Percentiles rank a stretch among this genome's conserved stretches.
Evolutionary conservation across 1,139 yeast species (phyloP).

Genomic region (Yamadazyma atlantica): DNA sequence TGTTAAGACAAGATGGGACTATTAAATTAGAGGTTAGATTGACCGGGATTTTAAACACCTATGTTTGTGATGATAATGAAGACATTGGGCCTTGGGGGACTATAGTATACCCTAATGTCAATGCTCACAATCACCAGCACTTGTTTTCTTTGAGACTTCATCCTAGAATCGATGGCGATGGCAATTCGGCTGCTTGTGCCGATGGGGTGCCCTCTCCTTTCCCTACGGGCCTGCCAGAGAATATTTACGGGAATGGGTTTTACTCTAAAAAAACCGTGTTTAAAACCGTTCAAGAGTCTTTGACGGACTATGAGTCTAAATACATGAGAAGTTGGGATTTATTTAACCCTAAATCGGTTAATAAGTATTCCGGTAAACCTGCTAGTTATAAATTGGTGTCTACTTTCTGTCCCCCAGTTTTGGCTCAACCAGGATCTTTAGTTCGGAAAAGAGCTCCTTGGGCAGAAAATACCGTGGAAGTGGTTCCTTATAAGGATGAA

Average conservation of each 20-base stretch:
- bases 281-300: conserved; percentile 67
- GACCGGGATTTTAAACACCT: conserved; percentile 80
- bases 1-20: conserved; percentile 79
- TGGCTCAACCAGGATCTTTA: conserved; percentile 72
- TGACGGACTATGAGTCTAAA: conserved; percentile 59
- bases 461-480: conserved; percentile 68
- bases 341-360: conserved; percentile 65
- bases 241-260: conserved; percentile 74
- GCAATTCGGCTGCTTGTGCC: conserved; percentile 68
- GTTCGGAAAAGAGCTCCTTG: conserved; percentile 82
- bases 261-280: conserved; percentile 61
- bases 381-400: conserved; percentile 77
- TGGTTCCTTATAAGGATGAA: conserved; percentile 65
- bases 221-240: conserved; percentile 64
- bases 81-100: conserved; percentile 77
- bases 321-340: conserved; percentile 79
- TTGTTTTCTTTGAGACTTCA: conserved; percentile 76
- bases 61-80: conserved; percentile 60
- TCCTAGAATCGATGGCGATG: conserved; percentile 79
- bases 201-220: conserved; percentile 63
- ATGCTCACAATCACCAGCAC: conserved; percentile 86
- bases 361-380: conserved; percentile 72
- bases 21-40: conserved; percentile 75
- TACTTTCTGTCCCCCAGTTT: conserved; percentile 69
- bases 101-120: conserved; percentile 73